Base-by-base conservation (phyloP, 164 flowering plant species). In the Piper longum region DNA sequence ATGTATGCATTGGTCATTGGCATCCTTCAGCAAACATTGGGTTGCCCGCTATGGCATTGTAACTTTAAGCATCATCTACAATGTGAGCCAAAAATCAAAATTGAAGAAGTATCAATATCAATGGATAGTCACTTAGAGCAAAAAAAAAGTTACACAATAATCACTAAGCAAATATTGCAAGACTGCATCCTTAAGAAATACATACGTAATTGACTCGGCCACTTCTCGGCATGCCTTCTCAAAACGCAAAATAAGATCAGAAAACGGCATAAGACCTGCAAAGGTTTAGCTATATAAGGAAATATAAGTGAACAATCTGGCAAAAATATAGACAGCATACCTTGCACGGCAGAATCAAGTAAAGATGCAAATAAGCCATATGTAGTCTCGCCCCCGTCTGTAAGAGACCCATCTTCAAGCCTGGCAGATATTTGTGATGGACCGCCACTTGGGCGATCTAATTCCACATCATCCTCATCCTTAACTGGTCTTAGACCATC, bases 301-400 rank as follows among this genome's bases (percentile, higher is more conserved):
- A 26, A 41, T 41, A 57, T 16, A 26, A 13, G 4, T 26, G 16
- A 4, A 8, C 36, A 41, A 18, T 7, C 59, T 18, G 4, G 40
- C 59, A 57, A 63, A 66, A 42, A 17, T 14, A 41, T 52, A 43
- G 26, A 57, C 61, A 14, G 56, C 61, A 54, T 59, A 92, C 98
- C 97, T 88, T 88, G 91, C 71, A 85, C 68, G 56, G 92, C 81
- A 77, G 95, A 82, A 71, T 90, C 99, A 41, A 93, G 79, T 41
- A 90, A 78, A 59, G 92, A 84, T 17, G 92, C 91, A 81, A 90
- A 93, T 16, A 84, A 67, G 52, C 73, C 60, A 78, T 81, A 85
- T 4, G 84, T 84, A 40, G 91, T 73, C 55, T 88, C 99, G 62
- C 79, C 86, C 66, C 70, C 67, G 67, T 90, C 95, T 7, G 66